Base-by-base conservation (phyloP, 768 basidiomycete species). In the Scleroderma bovista region DNA sequence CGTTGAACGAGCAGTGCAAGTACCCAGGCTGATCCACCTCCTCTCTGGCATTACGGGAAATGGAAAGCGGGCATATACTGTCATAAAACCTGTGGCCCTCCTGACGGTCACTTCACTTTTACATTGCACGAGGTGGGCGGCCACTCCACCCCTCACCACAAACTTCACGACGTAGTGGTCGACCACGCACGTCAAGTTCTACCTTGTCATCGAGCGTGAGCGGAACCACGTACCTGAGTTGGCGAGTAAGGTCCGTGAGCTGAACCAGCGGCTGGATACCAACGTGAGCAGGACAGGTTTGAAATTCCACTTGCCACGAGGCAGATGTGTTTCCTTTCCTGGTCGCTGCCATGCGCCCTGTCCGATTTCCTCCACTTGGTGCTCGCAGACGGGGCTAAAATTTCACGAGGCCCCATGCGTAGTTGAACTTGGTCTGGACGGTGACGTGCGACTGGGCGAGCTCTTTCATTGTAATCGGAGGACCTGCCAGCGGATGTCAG, bases 121-220 rank as follows among this genome's bases (percentile, higher is more conserved):
- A 97, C 96, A 23, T 96, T 94, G 6, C 93, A 96, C 65, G 92
- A 94, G 52, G 79, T 94, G 24, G 94, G 94, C 43, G 96, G 98
- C 73, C 96, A 99, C 72, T 84, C 89, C 47, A 96, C 98, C 63
- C 65, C 80, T 98, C 44, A 90, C 90, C 6, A 88, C 91, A 17
- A 95, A 95, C 67, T 87, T 92, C 69, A 85, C 91, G 2, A 81
- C 88, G 15, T 95, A 90, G 92, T 88, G 89, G 68, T 76, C 79
- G 50, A 78, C 74, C 60, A 82, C 90, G 2, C 94, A 97, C 66
- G 89, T 99, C 54, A 90, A 91, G 41, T 80, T 99, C 51, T 88
- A 97, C 72, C 82, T 99, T 57, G 96, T 98, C 62, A 79, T 99
- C 49, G n/a, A n/a, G n/a, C n/a, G n/a, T 47, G n/a, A n/a, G n/a